These are phyloP conservation scores for Penicillium bialowiezense DNA, from an alignment of 495 filamentous ascomycete species.

Conservation along the genomic window DNA sequence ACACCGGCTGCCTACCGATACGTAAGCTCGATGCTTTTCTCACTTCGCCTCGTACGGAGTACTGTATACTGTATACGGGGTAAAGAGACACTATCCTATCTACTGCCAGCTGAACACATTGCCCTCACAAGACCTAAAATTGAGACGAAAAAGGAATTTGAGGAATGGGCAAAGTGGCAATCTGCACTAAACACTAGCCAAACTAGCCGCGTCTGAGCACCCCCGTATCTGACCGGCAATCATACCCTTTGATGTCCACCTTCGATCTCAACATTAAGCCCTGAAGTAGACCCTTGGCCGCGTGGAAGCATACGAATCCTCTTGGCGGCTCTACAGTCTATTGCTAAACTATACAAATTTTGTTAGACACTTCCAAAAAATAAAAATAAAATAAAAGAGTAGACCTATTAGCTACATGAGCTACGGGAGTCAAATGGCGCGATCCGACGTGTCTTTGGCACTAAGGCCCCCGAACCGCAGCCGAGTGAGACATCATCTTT, in stretches of 20 bases:
- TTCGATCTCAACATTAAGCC: background rate
- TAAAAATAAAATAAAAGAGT: no score
- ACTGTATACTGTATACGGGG: no score
- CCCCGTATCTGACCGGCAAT: background rate
- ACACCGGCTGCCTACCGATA: conserved; percentile 16
- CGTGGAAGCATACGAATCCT: conserved; percentile 21
- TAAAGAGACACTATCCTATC: no score
- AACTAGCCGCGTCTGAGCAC: background rate
- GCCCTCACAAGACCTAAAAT: no score
- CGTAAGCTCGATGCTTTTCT: conserved; percentile 12
- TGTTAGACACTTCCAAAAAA: no score
- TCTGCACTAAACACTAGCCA: conserved; percentile 5
- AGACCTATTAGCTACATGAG: no score
- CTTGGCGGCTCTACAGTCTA: background rate
- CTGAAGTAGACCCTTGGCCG: conserved; percentile 6
- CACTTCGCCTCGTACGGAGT: background rate
- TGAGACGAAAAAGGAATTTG: no score
- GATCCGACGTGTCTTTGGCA: conserved; percentile 4
- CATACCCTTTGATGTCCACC: background rate
- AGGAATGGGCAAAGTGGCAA: background rate
- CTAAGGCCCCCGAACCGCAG: background rate
- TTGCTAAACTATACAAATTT: no score
- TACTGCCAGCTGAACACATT: no score
- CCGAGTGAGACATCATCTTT: conserved; percentile 7
- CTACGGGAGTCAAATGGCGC: background rate